Percentiles rank a stretch among this genome's conserved stretches.
Conservation (phyloP, 2,329 filamentous ascomycete species). For the Mollisiaceae sp. region DNA sequence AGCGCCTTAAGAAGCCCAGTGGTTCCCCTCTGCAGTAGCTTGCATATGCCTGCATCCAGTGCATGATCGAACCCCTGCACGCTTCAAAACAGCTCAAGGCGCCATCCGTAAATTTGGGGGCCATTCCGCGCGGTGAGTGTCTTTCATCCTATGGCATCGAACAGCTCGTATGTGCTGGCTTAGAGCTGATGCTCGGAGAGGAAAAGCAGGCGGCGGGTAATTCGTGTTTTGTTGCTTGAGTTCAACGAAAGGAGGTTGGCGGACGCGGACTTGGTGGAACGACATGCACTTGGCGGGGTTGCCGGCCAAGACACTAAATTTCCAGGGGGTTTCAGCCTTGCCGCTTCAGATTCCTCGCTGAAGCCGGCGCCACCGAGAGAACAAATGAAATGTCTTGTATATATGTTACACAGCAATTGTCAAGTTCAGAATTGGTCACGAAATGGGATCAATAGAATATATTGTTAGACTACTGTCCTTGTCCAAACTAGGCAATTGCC, state of each 20-base stretch:
- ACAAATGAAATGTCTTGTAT: background rate
- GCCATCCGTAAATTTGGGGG: conserved; percentile 23
- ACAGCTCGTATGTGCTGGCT: background rate
- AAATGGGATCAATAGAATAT: background rate
- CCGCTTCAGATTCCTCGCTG: conserved; percentile 20
- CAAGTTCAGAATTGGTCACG: background rate
- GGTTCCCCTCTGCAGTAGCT: conserved; percentile 1
- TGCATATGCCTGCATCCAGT: conserved; percentile 20
- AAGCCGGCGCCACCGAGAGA: background rate
- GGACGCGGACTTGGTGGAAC: background rate
- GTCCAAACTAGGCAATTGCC: conserved; percentile 1
- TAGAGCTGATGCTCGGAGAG: background rate
- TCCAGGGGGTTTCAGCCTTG: conserved; percentile 30
- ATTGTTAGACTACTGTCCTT: background rate
- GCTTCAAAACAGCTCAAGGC: conserved; percentile 15
- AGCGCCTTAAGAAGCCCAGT: background rate
- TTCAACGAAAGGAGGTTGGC: background rate
- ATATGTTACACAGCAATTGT: background rate
- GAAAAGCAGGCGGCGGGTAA: background rate
- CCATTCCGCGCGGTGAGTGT: background rate
- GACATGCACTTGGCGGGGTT: background rate
- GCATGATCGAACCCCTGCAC: conserved; percentile 16
- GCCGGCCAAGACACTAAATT: conserved; percentile 14
- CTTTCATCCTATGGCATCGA: background rate
- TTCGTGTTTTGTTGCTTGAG: background rate